These are phyloP conservation scores for Rhododendron simsii DNA, from an alignment of 148 eudicot genomes.

Conservation along the genomic window DNA sequence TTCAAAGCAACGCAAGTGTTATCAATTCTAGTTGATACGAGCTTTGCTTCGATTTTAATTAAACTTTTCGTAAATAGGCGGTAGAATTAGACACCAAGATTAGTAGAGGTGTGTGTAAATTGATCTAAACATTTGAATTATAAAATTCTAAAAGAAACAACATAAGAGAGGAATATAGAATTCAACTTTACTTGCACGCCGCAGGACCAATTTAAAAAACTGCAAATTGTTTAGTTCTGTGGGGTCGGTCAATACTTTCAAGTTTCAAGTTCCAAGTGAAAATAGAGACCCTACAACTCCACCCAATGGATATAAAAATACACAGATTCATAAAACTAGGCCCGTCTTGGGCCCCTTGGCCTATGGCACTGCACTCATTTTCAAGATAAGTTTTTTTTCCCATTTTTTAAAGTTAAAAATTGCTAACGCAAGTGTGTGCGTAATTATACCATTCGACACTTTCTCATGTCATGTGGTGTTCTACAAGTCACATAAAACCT, in stretches of 20 bases:
- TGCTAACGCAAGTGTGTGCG: not conserved
- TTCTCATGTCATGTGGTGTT: not conserved
- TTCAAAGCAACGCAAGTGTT: not conserved
- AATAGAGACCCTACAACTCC: not conserved
- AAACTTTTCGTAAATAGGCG: no score
- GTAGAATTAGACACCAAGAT: no score
- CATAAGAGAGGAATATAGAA: not conserved
- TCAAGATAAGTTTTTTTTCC: not conserved
- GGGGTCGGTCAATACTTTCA: not conserved
- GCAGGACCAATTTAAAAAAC: not conserved
- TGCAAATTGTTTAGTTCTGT: not conserved
- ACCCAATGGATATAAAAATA: not conserved
- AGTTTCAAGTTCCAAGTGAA: slow-evolving; percentile 3
- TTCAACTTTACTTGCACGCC: slow-evolving; percentile 1
- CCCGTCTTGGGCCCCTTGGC: not conserved
- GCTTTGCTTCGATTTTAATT: no score
- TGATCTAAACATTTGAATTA: no score
- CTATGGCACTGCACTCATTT: not conserved
- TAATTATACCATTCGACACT: not conserved
- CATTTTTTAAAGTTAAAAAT: not conserved
- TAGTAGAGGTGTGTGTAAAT: rapidly evolving
- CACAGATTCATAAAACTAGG: not conserved
- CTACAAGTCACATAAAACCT: not conserved
- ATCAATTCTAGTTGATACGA: no score
- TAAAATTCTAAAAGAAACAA: no score